Evolutionary conservation across 1,284 basidiomycete genomes (phyloP).

Genomic region (Trichosporon asahii): DNA sequence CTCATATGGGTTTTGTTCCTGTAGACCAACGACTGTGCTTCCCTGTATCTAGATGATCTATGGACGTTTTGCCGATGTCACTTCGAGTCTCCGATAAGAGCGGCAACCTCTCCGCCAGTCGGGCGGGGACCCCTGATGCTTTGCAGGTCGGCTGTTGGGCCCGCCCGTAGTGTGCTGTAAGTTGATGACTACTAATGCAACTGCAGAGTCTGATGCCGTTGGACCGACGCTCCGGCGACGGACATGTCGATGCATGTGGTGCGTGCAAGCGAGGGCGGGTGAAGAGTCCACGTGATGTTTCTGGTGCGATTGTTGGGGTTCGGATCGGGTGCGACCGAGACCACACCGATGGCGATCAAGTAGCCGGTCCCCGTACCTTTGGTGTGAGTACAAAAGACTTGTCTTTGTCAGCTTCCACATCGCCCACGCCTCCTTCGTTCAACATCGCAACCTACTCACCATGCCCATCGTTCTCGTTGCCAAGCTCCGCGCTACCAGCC

Average conservation of each 20-base stretch:
- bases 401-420: not conserved
- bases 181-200: not conserved
- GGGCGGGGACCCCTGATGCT: too few species aligned
- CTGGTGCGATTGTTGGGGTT: not conserved
- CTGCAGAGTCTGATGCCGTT: too few species aligned
- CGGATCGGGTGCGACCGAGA: not conserved
- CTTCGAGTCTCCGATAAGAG: not conserved
- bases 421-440: not conserved
- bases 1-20: not conserved
- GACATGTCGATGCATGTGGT: too few species aligned
- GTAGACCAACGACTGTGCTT: not conserved
- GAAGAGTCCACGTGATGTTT: not conserved
- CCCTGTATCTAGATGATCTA: not conserved
- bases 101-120: not conserved
- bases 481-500: conserved; percentile 10
- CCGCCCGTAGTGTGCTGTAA: too few species aligned
- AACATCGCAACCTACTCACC: not conserved
- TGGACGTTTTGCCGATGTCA: not conserved
- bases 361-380: not conserved
- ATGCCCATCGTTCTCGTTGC: conserved; percentile 19
- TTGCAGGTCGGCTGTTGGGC: too few species aligned
- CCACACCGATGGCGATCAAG: conserved; percentile 1
- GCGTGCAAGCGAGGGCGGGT: not conserved
- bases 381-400: not conserved
- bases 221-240: too few species aligned